Evolutionary conservation across 2,329 filamentous ascomycete species (phyloP).

Genomic region (Calonectria multiphialidica): DNA sequence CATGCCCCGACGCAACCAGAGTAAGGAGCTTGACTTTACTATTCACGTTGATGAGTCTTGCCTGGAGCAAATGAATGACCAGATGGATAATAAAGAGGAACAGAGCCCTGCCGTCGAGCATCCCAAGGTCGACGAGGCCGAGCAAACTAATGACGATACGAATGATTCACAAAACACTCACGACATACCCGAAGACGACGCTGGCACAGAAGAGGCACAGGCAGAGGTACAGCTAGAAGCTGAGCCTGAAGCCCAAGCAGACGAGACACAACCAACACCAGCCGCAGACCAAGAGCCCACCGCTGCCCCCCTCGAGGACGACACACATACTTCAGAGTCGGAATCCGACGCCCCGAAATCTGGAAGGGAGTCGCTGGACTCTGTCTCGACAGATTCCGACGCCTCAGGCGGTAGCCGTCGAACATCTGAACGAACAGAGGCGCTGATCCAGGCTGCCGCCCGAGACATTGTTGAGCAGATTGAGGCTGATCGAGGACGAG

Average conservation of each 20-base stretch:
- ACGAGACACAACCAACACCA: constrained; percentile 21
- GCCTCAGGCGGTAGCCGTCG: constrained; percentile 49
- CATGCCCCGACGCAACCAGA: constrained; percentile 46
- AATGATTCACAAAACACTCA: constrained; percentile 2
- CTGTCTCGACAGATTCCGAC: constrained; percentile 36
- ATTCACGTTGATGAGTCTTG: constrained; percentile 63
- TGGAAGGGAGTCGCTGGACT: constrained; percentile 36
- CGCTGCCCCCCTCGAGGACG: constrained; percentile 15
- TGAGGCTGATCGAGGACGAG: constrained; percentile 45
- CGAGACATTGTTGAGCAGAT: constrained; percentile 63
- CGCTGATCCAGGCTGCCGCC: constrained; percentile 65
- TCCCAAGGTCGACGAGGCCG: constrained; percentile 23
- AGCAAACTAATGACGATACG: constrained; percentile 8
- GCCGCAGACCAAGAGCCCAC: constrained; percentile 13
- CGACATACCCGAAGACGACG: constrained; percentile 2
- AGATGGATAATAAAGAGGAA: constrained; percentile 20
- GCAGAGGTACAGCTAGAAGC: constrained; percentile 5
- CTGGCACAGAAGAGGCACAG: constrained; percentile 14
- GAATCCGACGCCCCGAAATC: constrained; percentile 35
- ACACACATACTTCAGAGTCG: constrained; percentile 29
- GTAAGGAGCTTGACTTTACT: constrained; percentile 57
- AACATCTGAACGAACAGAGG: constrained; percentile 61
- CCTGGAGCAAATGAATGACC: constrained; percentile 55
- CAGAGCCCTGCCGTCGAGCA: constrained; percentile 20
- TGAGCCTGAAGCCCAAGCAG: constrained; percentile 4